Evolutionary conservation across 441 rosid genomes (phyloP), one percentile per base, ranked within the genome.

Genomic region (Eutrema salsugineum): DNA sequence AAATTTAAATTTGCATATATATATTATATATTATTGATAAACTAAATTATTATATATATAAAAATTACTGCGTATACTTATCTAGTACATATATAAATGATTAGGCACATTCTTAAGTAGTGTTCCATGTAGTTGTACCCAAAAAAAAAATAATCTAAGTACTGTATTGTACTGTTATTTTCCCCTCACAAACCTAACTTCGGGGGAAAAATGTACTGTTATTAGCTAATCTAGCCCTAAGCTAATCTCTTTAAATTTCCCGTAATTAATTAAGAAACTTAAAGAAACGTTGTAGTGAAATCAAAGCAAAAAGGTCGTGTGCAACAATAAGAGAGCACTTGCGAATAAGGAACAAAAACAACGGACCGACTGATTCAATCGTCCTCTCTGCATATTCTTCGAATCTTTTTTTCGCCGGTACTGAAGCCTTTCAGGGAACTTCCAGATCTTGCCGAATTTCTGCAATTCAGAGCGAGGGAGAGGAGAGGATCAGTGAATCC

Each of bases 361-460:
- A 14, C 27, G 8, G 36, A 40, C 55, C 43, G 39, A 44, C 10
- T 48, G 64, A 68, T 67, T 67, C 65, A 19, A 33, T 55, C 43
- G 17, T 28, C 32, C 75, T 68, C 78, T 70, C 70, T 75, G 84
- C 82, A 79, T 73, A 72, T 88, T 82, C 83, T 50, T 69, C 78
- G 72, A 78, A 78, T 81, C 83, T 63, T 62, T 54, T 12, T 27
- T 48, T 11, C 20, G n/a, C 28, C 20, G 59, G 51, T 42, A 39
- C 55, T 15, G 2, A 30, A 72, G 50, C 54, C n/a, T 66, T 56
- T 68, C 57, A 27, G 63, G 33, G 36, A 46, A 66, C 63, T 42
- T 65, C 1, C 62, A 54, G 60, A 72, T 66, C 57, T 33, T 61
- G 49, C 48, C 40, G 68, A 54, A 35, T 72, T 42, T 20, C 49